Conservation (phyloP, 2,329 filamentous ascomycete species). For the Phialophora tarda region DNA sequence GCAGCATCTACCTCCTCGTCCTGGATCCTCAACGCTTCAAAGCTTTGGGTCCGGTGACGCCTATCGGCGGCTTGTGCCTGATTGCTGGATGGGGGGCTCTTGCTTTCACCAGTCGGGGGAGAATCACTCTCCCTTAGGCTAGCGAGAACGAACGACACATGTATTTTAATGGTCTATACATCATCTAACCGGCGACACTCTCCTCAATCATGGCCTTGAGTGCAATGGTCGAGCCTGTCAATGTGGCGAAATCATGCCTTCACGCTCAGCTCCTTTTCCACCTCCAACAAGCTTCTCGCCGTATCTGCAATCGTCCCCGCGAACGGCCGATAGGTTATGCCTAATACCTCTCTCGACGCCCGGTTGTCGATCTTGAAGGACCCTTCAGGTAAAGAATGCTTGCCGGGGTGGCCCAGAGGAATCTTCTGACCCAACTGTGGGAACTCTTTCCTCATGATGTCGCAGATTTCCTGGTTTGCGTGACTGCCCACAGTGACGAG, state of each 20-base stretch:
- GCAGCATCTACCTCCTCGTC: conserved; percentile 67
- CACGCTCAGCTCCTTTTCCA: conserved; percentile 8
- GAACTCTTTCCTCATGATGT: conserved; percentile 22
- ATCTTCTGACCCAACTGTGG: conserved; percentile 45
- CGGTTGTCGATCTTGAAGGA: conserved; percentile 17
- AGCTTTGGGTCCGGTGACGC: conserved; percentile 67
- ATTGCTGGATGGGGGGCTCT: conserved; percentile 67
- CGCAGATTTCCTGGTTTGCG: conserved; percentile 24
- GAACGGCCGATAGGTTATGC: conserved; percentile 7
- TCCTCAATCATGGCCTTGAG: conserved; percentile 1
- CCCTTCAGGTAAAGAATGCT: conserved; percentile 9
- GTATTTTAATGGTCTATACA: neutral
- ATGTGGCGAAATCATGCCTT: conserved; percentile 2
- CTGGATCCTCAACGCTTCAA: conserved; percentile 67
- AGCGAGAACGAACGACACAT: neutral
- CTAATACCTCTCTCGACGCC: conserved; percentile 14
- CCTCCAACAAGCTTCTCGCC: conserved; percentile 8
- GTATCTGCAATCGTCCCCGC: conserved; percentile 6
- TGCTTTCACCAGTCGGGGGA: conserved; percentile 32
- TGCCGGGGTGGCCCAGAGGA: conserved; percentile 37
- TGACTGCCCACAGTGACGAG: conserved; percentile 20
- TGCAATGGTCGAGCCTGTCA: neutral
- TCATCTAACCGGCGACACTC: neutral
- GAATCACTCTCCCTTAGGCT: conserved; percentile 18
- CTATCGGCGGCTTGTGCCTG: conserved; percentile 62